These are phyloP conservation scores for Perkinsus chesapeaki DNA, from an alignment of 169 alveolate species.

Conservation along the genomic window DNA sequence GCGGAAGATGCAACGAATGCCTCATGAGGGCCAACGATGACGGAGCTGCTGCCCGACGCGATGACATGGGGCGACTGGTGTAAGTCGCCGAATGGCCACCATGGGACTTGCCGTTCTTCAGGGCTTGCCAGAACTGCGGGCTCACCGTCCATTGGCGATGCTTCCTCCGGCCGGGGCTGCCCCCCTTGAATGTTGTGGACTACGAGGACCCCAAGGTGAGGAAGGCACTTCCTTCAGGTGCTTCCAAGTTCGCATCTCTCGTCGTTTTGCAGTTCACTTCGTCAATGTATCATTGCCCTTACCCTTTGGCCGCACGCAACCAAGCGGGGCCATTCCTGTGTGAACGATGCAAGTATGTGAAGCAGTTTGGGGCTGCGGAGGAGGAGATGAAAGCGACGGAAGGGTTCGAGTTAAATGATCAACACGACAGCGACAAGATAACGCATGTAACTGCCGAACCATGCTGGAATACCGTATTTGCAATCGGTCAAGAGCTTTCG, in stretches of 20 bases:
- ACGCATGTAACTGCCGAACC: too few species aligned
- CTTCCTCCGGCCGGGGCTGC: neutral
- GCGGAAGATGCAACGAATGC: neutral
- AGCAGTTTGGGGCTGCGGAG: neutral
- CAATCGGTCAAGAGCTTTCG: too few species aligned
- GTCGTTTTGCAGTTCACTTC: neutral
- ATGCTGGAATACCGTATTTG: too few species aligned
- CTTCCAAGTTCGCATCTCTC: neutral
- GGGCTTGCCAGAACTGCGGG: neutral
- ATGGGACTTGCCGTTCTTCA: neutral
- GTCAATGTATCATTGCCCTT: neutral
- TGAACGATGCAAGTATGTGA: neutral
- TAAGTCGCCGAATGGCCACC: too few species aligned
- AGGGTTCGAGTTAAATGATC: too few species aligned
- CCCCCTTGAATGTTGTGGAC: neutral
- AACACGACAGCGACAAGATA: too few species aligned
- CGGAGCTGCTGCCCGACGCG: neutral
- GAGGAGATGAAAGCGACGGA: neutral
- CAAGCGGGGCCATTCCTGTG: neutral
- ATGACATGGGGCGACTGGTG: neutral
- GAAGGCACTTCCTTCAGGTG: neutral
- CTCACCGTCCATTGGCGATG: neutral
- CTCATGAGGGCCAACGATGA: neutral
- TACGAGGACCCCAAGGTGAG: neutral
- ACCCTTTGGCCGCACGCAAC: neutral